Base-by-base conservation (phyloP, 768 basidiomycete genomes). In the Hericium alpestre region DNA sequence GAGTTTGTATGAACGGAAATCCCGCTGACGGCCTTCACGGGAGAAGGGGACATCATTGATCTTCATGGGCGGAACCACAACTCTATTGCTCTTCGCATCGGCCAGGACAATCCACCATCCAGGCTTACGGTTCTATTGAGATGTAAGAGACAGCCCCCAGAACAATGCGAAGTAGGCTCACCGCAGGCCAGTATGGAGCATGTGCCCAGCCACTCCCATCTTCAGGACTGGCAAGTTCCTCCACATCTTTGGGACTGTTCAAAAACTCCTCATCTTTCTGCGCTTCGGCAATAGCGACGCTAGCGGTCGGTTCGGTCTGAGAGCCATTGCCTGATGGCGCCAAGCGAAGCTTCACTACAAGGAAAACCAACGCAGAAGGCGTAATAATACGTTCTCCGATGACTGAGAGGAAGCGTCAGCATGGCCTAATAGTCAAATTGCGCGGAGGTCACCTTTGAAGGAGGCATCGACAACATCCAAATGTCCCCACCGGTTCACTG, bases 51-150 rank as follows among this genome's bases (percentile, higher is more conserved):
- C 79, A 60, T 93, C 91, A 22, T 78, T 76, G 61, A 96, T 80
- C 66, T 83, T 86, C 66, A 86, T 71, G 0, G 94, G 94, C 15
- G 92, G 91, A 0, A 96, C 90, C 43, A 95, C 87, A 47, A 93
- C 78, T 37, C 84, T 81, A 69, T 88, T 86, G 11, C 81, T 78
- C 69, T 93, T 93, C 59, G 88, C 84, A 65, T 96, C 93, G 0
- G 86, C 89, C 20, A 96, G 80, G 11, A 95, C 78, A 54, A 95
- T 75, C 88, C 93, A 94, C 91, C 92, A 98, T 22, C 82, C 78
- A 0, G 94, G 88, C 70, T 90, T 94, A 58, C 93, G 91, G 56
- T 84, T 77, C 90, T 94, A 63, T 32, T 32, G 32, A 32, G 32
- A 32, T 32, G 32, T 32, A 32, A 32, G 32, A 32, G 32, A 32